Base-by-base conservation (phyloP, 768 basidiomycete species). In the Scleroderma bovista region DNA sequence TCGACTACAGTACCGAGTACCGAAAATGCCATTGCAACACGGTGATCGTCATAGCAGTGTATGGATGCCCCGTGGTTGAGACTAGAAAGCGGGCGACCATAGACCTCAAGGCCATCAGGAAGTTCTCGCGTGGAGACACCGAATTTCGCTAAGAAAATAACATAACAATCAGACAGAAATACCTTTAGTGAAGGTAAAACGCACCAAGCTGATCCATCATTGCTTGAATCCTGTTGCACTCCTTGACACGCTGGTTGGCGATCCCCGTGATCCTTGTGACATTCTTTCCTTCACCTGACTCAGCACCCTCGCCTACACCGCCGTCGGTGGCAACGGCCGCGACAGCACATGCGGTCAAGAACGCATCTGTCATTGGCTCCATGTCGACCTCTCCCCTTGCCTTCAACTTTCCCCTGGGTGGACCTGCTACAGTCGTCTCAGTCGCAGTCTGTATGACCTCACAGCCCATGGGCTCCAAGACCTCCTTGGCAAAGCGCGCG, bases 291-390 rank as follows among this genome's bases (percentile, higher is more conserved):
- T 48, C 58, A 51, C 51, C 59, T 52, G 6, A 54, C 34, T 50
- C 61, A 15, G 55, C 68, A 50, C 62, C 71, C 34, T 55, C 46
- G 5, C 77, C 65, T 19, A 65, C 58, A 55, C 81, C 80, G 10
- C 80, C 82, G 36, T 67, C 65, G 0, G 82, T 73, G 0, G 84
- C 84, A 19, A 96, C 88, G 48, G 96, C 95, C 46, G 92, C 94
- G 17, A 99, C 72, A 8, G 86, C 93, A 11, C 83, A 88, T 9
- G 96, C 95, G 2, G 94, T 97, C 71, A 98, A 78, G 75, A 99
- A 99, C 19, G 95, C 96, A 65, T 99, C 96, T 7, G 96, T 99
- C 96, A 99, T 98, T n/a, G 86, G 84, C 68, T 96, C 93, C 96
- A 98, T 98, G 64, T 98, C 92, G 19, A 97, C 82, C 58, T 84